Base-by-base conservation (phyloP, 2,329 filamentous ascomycete species). In the Penicillium verrucosum region DNA sequence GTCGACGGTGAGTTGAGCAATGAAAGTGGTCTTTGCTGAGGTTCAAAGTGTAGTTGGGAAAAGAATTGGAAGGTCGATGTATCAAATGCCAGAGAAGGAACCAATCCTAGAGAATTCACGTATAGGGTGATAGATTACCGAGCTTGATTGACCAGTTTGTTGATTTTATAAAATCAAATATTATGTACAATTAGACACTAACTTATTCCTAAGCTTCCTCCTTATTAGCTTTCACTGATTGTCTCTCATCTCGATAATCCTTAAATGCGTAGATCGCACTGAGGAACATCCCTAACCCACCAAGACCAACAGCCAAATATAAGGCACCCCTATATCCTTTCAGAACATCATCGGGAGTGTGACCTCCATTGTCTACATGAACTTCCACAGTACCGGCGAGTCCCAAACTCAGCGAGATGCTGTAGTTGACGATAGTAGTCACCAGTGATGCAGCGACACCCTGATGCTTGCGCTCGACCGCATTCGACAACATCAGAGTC, bases 351-450 rank as follows among this genome's bases (percentile, higher is more conserved):
- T 56, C 56, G 1, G 60, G 60, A 0, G 68, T 77, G 12, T 40
- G 59, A 0, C 75, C 77, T 12, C 73, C 75, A 21, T 73, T 55
- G 34, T 75, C 75, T 29, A 81, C 73, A 44, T 82, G 69, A 1
- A 72, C 70, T 65, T 89, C 85, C 2, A 88, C 80, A 0, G 85
- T 88, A 0, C 85, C 86, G 0, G 86, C 86, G 44, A 90, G 80
- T 0, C 86, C 87, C 0, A 90, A 76, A 0, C 84, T 85, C 3
- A 89, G 70, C 1, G 83, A 84, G 34, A 89, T 88, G 56, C 81
- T 82, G 66, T 89, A 90, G 69, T 90, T 89, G 59, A 89, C 82
- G 11, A 87, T 77, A 0, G 85, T 88, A 56, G 81, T 85, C 32
- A 88, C 82, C 6, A 89, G 68, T 18, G 79, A 83, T 0, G 80